These are phyloP conservation scores for Cystofilobasidium ferigula DNA, from an alignment of 768 basidiomycete genomes.

Conservation along the genomic window DNA sequence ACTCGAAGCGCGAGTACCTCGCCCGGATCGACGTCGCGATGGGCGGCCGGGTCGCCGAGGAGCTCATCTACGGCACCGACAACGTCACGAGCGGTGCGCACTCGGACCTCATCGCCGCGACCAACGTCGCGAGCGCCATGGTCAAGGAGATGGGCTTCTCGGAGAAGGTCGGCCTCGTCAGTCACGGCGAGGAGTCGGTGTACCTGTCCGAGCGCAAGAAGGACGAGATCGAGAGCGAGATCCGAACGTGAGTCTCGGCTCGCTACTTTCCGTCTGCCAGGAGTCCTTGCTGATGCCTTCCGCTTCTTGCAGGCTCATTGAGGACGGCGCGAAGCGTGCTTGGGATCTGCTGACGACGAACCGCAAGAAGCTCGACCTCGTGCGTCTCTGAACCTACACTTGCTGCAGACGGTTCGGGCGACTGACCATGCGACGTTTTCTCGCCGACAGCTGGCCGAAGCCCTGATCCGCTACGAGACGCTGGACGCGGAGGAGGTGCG, in stretches of 20 bases:
- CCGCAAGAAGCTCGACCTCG: constrained; percentile 8
- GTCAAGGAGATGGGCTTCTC: constrained; percentile 17
- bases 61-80: constrained; percentile 77
- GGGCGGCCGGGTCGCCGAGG: constrained; percentile 92
- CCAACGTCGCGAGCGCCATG: constrained; percentile 13
- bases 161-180: constrained; percentile 20
- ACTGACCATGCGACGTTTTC: neutral
- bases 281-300: neutral
- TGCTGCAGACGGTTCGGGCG: too few species aligned
- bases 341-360: constrained; percentile 8
- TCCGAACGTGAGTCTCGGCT: constrained; percentile 2
- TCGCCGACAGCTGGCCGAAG: constrained; percentile 10
- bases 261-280: too few species aligned
- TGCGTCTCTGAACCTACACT: too few species aligned
- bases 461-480: constrained; percentile 20
- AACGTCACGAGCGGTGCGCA: constrained; percentile 44
- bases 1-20: constrained; percentile 61
- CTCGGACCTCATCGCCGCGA: constrained; percentile 12
- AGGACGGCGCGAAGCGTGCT: constrained; percentile 6
- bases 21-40: constrained; percentile 79
- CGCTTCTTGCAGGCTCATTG: constrained; percentile 4
- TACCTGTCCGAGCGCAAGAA: constrained; percentile 20
- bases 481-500: constrained; percentile 22
- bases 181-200: constrained; percentile 13
- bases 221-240: constrained; percentile 25